A percentile compares a stretch with the other conserved stretches of the same genome.
Evolutionary conservation across 768 basidiomycete species (phyloP).

Genomic region (Termitomyces heimii): DNA sequence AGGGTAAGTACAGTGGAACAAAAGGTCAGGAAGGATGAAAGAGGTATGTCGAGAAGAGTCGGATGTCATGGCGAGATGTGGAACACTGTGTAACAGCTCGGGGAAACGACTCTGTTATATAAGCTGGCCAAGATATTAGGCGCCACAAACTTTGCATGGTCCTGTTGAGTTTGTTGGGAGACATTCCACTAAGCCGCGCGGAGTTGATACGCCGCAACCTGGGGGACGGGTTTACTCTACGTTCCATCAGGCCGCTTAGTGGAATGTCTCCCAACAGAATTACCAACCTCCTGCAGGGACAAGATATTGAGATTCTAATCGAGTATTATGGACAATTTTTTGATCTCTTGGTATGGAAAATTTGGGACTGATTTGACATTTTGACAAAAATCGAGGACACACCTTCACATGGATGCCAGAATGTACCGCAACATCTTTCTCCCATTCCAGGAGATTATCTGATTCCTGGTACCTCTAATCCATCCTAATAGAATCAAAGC

Average conservation of each 20-base stretch:
- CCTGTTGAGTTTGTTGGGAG: no score
- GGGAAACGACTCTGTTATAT: not conserved
- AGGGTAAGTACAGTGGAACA: constrained; percentile 44
- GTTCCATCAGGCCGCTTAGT: no score
- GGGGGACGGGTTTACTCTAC: no score
- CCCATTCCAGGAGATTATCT: not conserved
- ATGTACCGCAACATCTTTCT: not conserved
- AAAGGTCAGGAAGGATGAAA: constrained; percentile 51
- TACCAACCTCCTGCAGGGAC: not conserved
- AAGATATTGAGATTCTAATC: not conserved
- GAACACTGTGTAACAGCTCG: not conserved
- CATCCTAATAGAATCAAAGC: not conserved
- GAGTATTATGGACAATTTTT: not conserved
- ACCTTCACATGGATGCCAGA: not conserved
- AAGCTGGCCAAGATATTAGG: not conserved
- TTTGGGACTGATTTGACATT: not conserved
- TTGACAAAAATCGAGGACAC: not conserved
- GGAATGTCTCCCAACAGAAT: no score
- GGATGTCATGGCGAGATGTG: constrained; percentile 1
- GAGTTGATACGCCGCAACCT: no score
- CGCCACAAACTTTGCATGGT: not conserved
- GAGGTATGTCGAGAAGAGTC: not conserved
- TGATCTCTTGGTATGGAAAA: not conserved
- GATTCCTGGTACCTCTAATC: not conserved
- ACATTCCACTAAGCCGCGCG: no score